Evolutionary conservation across 2,329 filamentous ascomycete species (phyloP).

Genomic region (Aspergillus candidus): DNA sequence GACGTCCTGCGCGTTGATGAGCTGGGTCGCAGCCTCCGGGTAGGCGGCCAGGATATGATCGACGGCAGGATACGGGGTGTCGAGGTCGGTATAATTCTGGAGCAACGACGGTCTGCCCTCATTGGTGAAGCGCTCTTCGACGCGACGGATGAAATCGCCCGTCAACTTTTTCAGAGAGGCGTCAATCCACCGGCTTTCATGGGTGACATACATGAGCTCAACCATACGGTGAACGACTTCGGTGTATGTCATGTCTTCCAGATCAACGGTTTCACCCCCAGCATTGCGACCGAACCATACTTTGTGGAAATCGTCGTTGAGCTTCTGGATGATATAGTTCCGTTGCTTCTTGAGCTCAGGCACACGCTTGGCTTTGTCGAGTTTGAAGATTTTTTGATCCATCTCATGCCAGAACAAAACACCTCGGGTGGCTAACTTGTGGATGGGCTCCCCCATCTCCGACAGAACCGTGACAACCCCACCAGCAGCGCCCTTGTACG

Average conservation of each 20-base stretch:
- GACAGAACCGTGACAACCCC: slow-evolving; percentile 95
- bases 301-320: slow-evolving; percentile 95
- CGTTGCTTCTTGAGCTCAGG: slow-evolving; percentile 82
- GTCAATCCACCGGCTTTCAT: slow-evolving; percentile 89
- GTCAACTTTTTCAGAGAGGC: slow-evolving; percentile 74
- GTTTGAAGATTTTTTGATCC: slow-evolving; percentile 95
- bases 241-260: slow-evolving; percentile 93
- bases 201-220: slow-evolving; percentile 84
- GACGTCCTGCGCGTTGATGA: slow-evolving; percentile 97
- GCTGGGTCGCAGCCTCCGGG: slow-evolving; percentile 77
- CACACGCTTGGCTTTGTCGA: slow-evolving; percentile 91
- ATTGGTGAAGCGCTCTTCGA: slow-evolving; percentile 91
- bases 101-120: slow-evolving; percentile 71
- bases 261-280: slow-evolving; percentile 70
- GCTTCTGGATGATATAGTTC: slow-evolving; percentile 87
- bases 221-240: slow-evolving; percentile 84
- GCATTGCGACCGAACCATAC: slow-evolving; percentile 91
- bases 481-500: slow-evolving; percentile 83
- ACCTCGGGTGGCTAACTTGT: slow-evolving; percentile 95
- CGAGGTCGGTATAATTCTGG: slow-evolving; percentile 83
- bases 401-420: slow-evolving; percentile 97
- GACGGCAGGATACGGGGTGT: slow-evolving; percentile 71
- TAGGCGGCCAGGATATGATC: slow-evolving; percentile 76
- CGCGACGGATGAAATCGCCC: slow-evolving; percentile 90
- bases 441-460: slow-evolving; percentile 99